phyloP scores from a whole-genome alignment of 139 green algal genomes.

The Tetratostichococcus sp. region DNA sequence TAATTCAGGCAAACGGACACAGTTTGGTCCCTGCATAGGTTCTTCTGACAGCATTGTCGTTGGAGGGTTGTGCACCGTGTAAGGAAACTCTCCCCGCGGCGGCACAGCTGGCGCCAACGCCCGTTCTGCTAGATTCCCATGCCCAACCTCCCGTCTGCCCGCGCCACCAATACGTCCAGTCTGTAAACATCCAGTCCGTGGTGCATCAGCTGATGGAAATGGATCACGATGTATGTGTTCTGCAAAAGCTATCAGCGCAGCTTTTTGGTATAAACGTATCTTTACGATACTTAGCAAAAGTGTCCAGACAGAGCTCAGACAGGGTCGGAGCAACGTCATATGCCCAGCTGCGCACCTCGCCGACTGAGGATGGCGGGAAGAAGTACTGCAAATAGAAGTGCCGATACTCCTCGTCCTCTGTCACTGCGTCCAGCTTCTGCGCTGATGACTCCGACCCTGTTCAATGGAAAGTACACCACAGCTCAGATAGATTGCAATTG shows the following conservation, averaged over 20 bases:
- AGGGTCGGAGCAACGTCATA: too few species aligned
- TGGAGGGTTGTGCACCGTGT: constrained; percentile 49
- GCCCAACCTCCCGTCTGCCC: constrained; percentile 82
- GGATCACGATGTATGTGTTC: too few species aligned
- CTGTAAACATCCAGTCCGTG: constrained; percentile 25
- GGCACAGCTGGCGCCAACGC: constrained; percentile 82
- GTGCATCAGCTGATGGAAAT: too few species aligned
- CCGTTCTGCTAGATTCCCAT: constrained; percentile 84
- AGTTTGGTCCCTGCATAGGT: too few species aligned
- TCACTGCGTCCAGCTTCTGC: constrained; percentile 62
- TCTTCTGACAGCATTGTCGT: too few species aligned
- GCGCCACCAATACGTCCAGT: constrained; percentile 56
- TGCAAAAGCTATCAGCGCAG: too few species aligned
- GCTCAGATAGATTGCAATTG: too few species aligned
- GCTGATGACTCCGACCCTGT: constrained; percentile 29
- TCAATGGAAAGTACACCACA: too few species aligned
- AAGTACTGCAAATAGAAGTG: constrained; percentile 99
- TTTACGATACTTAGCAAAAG: too few species aligned
- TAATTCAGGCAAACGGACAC: too few species aligned
- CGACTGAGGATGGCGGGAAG: constrained; percentile 93
- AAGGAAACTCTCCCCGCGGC: constrained; percentile 70
- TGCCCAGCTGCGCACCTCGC: constrained; percentile 72
- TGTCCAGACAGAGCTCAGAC: too few species aligned
- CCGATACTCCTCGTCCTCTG: constrained; percentile 35
- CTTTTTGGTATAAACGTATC: too few species aligned